Evolutionary conservation across 176 grass and related monocot species (phyloP).

Genomic region (Luzula sylvatica): DNA sequence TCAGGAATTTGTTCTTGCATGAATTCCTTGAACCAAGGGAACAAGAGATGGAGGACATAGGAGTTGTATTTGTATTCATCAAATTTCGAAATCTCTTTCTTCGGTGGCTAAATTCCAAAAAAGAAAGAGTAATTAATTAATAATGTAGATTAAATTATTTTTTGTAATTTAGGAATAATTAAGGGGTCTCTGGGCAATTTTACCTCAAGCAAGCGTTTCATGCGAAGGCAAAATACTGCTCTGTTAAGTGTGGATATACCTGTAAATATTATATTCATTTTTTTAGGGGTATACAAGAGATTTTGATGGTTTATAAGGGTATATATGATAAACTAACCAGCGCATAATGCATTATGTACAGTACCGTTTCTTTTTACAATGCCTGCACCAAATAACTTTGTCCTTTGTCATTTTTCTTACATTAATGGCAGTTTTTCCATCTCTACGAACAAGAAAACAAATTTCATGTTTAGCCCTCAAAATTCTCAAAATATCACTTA

Average conservation of each 20-base stretch:
- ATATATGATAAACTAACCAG: neutral
- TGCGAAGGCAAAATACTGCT: constrained; percentile 45
- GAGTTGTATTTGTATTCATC: constrained; percentile 33
- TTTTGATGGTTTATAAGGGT: neutral
- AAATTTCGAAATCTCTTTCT: constrained; percentile 38
- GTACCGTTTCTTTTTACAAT: constrained; percentile 42
- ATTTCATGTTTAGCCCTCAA: too few relatives aligned
- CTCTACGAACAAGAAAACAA: constrained; percentile 19
- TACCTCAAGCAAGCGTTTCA: constrained; percentile 36
- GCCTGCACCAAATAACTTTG: constrained; percentile 38
- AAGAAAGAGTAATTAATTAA: constrained; percentile 1
- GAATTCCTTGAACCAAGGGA: constrained; percentile 61
- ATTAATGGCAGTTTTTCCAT: constrained; percentile 52
- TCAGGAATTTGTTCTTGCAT: constrained; percentile 39
- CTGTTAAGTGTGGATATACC: constrained; percentile 55
- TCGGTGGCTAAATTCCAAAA: constrained; percentile 27
- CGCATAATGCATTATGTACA: constrained; percentile 4
- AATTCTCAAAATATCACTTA: too few relatives aligned
- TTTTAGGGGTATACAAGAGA: neutral
- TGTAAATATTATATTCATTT: constrained; percentile 6
- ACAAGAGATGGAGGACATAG: constrained; percentile 28
- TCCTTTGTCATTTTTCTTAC: constrained; percentile 48
- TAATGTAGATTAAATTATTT: constrained; percentile 4
- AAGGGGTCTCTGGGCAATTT: neutral
- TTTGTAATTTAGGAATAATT: too few relatives aligned